phyloP scores from a whole-genome alignment of 1,284 basidiomycete genomes.

The Mycena sp. region DNA sequence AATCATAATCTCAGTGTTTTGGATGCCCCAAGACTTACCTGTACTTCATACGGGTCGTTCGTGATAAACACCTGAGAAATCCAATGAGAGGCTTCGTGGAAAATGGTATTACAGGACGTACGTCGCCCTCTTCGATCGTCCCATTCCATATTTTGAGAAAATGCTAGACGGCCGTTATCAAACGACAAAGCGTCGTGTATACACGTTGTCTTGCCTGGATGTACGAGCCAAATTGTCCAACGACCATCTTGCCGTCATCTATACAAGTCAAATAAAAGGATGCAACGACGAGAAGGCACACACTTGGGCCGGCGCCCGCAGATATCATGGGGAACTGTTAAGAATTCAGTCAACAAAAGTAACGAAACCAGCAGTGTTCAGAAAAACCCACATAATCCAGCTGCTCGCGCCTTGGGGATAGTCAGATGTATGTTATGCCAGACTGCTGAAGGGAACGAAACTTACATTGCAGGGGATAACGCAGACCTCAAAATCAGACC shows the following conservation, averaged over 20 bases:
- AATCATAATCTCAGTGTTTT: not conserved
- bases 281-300: not conserved
- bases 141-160: conserved; percentile 24
- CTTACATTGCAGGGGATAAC: conserved; percentile 42
- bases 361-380: conserved; percentile 28
- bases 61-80: conserved; percentile 31
- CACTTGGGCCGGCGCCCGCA: conserved; percentile 38
- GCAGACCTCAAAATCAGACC: conserved; percentile 27
- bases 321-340: conserved; percentile 44
- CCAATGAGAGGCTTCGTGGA: not conserved
- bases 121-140: conserved; percentile 20
- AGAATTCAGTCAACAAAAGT: not conserved
- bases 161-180: no score
- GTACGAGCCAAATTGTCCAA: conserved; percentile 26
- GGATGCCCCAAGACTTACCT: not conserved
- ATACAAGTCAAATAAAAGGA: not conserved
- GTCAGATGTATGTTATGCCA: not conserved
- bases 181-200: no score
- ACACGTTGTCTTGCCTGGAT: not conserved
- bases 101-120: conserved; percentile 5
- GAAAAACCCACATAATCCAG: conserved; percentile 27
- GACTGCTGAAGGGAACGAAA: not conserved
- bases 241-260: conserved; percentile 32
- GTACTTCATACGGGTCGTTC: conserved; percentile 40
- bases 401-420: conserved; percentile 36